Conservation (phyloP, 2,329 filamentous ascomycete species). For the Fusarium neocosmosporiellum region DNA sequence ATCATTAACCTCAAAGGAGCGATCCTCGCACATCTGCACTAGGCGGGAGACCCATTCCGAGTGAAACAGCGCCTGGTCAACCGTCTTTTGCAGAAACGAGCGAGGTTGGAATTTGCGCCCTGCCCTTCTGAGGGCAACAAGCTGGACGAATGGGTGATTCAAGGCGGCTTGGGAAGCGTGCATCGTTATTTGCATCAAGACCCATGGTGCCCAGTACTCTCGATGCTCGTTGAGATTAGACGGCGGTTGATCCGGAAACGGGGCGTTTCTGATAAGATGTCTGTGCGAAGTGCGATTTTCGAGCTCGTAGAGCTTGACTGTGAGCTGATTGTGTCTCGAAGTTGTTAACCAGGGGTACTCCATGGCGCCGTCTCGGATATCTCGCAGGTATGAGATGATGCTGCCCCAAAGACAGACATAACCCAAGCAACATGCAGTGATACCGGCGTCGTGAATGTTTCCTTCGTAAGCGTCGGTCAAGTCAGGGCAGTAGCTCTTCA, state of each 20-base stretch:
- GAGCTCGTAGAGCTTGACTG: slow-evolving; percentile 35
- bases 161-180: slow-evolving; percentile 33
- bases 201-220: slow-evolving; percentile 40
- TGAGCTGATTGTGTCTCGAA: slow-evolving; percentile 30
- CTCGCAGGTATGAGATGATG: slow-evolving; percentile 32
- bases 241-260: slow-evolving; percentile 30
- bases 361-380: slow-evolving; percentile 28
- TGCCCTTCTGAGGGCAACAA: slow-evolving; percentile 32
- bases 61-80: slow-evolving; percentile 40
- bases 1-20: slow-evolving; percentile 32
- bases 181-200: slow-evolving; percentile 36
- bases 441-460: slow-evolving; percentile 12
- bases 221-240: slow-evolving; percentile 16
- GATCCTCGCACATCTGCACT: slow-evolving; percentile 36
- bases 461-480: slow-evolving; percentile 37
- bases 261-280: slow-evolving; percentile 36
- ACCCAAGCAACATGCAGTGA: slow-evolving; percentile 10
- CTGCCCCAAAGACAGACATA: slow-evolving; percentile 29
- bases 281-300: slow-evolving; percentile 27
- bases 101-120: slow-evolving; percentile 32
- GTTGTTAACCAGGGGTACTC: slow-evolving; percentile 39
- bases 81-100: slow-evolving; percentile 37
- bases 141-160: slow-evolving; percentile 41
- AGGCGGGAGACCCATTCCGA: slow-evolving; percentile 38
- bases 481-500: slow-evolving; percentile 36